Conservation (phyloP, 2,329 filamentous ascomycete genomes). For the Cercospora janseana region DNA sequence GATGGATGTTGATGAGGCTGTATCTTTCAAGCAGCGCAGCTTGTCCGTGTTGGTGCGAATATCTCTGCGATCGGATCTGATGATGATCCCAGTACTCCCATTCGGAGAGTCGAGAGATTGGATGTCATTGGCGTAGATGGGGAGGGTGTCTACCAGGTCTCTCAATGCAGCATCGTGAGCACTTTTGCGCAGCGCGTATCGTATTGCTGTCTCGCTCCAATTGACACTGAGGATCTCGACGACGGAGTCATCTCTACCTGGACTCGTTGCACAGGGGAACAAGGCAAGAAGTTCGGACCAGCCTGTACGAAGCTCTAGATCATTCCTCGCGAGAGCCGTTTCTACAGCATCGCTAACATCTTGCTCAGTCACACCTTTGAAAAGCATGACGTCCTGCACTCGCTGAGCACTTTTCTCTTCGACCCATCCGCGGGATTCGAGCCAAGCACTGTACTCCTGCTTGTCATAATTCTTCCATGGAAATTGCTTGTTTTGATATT, state of each 20-base stretch:
- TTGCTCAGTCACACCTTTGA: conserved; percentile 38
- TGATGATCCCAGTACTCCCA: conserved; percentile 34
- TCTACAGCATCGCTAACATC: conserved; percentile 35
- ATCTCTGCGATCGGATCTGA: conserved; percentile 24
- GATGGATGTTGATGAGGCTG: not conserved
- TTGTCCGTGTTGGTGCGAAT: conserved; percentile 46
- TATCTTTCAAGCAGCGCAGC: conserved; percentile 30
- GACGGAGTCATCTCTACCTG: conserved; percentile 5
- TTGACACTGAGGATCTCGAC: conserved; percentile 48
- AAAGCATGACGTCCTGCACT: conserved; percentile 42
- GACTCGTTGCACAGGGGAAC: conserved; percentile 6
- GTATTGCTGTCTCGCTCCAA: conserved; percentile 48
- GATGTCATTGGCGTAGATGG: conserved; percentile 40
- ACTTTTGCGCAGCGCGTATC: conserved; percentile 21
- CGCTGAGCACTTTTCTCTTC: conserved; percentile 44
- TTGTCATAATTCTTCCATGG: conserved; percentile 33
- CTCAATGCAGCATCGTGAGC: conserved; percentile 12
- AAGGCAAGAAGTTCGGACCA: conserved; percentile 39
- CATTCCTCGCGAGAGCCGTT: conserved; percentile 33
- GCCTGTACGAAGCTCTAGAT: conserved; percentile 40
- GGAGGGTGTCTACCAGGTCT: conserved; percentile 14
- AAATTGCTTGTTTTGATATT: conserved; percentile 35
- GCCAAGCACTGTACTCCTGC: conserved; percentile 40
- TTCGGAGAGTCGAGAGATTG: conserved; percentile 28
- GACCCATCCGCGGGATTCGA: conserved; percentile 39